Evolutionary conservation across 805 yeast species (phyloP).

Genomic region (Schwanniomyces yamadae): DNA sequence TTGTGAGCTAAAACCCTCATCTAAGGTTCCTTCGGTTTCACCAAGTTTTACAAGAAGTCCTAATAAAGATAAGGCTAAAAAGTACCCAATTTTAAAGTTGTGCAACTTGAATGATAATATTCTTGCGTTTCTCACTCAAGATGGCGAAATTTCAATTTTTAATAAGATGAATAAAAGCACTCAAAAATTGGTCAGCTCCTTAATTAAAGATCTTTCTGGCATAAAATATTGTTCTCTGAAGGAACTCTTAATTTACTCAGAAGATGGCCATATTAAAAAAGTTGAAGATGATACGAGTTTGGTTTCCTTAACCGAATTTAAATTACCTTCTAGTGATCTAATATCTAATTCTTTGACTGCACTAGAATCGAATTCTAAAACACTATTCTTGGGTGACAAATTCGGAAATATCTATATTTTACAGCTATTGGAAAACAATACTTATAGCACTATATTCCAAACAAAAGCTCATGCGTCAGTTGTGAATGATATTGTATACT

Average conservation of each 20-base stretch:
- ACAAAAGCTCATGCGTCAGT: conserved; percentile 53
- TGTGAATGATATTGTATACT: conserved; percentile 44
- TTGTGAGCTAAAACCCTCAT: conserved; percentile 12
- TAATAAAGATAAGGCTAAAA: conserved; percentile 2
- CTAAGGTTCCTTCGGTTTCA: not conserved
- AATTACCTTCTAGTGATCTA: conserved; percentile 28
- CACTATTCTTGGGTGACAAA: conserved; percentile 48
- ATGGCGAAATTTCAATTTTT: conserved; percentile 35
- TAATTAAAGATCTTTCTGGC: conserved; percentile 40
- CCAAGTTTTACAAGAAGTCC: conserved; percentile 2
- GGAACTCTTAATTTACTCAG: conserved; percentile 41
- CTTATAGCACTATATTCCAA: conserved; percentile 17
- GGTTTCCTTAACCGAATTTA: conserved; percentile 10
- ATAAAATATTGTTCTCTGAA: conserved; percentile 31
- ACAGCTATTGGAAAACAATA: conserved; percentile 12
- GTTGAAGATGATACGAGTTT: conserved; percentile 11
- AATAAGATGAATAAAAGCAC: conserved; percentile 14
- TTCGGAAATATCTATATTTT: conserved; percentile 41
- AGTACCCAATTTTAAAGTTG: conserved; percentile 24
- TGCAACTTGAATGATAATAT: conserved; percentile 18
- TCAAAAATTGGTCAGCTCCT: conserved; percentile 29
- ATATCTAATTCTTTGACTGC: conserved; percentile 42
- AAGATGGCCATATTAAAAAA: conserved; percentile 39
- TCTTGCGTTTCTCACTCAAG: conserved; percentile 33
- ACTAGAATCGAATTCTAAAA: conserved; percentile 31